These are phyloP conservation scores for Cladosporium sphaerospermum DNA, from an alignment of 2,329 filamentous ascomycete species.

Conservation along the genomic window DNA sequence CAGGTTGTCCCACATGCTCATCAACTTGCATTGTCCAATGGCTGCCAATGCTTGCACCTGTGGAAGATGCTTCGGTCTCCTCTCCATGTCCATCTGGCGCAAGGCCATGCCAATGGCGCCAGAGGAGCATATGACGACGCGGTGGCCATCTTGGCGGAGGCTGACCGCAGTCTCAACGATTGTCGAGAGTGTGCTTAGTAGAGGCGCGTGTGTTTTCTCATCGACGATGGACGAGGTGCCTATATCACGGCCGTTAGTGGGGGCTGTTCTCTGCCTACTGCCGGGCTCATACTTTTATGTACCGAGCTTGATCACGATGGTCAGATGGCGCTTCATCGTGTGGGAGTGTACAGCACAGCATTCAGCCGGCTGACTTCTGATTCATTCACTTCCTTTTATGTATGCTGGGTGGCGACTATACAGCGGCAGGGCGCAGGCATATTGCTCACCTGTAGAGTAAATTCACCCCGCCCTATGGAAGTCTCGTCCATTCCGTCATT, in stretches of 20 bases:
- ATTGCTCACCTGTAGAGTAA: not conserved
- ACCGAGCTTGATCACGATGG: conserved; percentile 85
- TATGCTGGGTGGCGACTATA: not conserved
- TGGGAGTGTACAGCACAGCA: not conserved
- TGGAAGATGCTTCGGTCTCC: conserved; percentile 82
- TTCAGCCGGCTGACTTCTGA: not conserved
- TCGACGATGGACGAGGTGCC: conserved; percentile 99
- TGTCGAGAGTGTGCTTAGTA: conserved; percentile 80
- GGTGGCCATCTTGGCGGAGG: conserved; percentile 82
- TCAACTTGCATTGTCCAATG: conserved; percentile 90
- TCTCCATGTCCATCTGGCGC: conserved; percentile 79
- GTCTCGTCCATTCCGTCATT: too few relatives aligned
- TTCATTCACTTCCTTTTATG: too few relatives aligned
- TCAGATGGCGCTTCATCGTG: conserved; percentile 64
- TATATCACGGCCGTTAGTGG: conserved; percentile 37
- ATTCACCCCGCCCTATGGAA: not conserved
- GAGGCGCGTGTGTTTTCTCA: conserved; percentile 87
- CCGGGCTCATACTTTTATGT: conserved; percentile 25
- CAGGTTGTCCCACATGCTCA: conserved; percentile 90
- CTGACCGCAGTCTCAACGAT: conserved; percentile 92
- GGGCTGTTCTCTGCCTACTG: conserved; percentile 19
- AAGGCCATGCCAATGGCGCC: conserved; percentile 94
- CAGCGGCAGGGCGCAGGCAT: not conserved
- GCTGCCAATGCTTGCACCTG: conserved; percentile 89
- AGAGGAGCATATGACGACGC: conserved; percentile 92